A percentile compares a stretch with the other conserved stretches of the same genome.
These are phyloP conservation scores for Hyaloscypha hepaticicola DNA, from an alignment of 495 filamentous ascomycete genomes.

Conservation along the genomic window DNA sequence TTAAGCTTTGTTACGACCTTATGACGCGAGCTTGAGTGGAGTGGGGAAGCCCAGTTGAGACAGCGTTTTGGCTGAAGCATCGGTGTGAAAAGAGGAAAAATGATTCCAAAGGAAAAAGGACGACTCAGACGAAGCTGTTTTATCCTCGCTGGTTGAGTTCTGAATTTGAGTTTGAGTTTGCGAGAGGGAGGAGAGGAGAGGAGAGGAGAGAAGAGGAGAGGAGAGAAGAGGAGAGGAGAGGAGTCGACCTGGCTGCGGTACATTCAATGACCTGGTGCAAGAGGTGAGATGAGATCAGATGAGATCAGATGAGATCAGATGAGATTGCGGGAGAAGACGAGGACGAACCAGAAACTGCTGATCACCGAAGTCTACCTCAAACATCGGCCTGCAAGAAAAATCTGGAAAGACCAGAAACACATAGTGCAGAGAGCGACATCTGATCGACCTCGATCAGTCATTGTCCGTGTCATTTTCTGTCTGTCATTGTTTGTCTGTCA, in stretches of 20 bases:
- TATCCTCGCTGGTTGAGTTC: not conserved
- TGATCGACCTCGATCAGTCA: not conserved
- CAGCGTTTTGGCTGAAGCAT: not conserved
- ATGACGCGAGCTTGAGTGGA: conserved; percentile 7
- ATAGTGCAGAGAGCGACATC: not conserved
- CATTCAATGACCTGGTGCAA: too few relatives aligned
- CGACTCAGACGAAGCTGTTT: not conserved
- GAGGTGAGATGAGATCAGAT: not conserved
- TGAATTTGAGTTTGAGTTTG: not conserved
- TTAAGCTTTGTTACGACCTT: conserved; percentile 18
- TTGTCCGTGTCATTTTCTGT: too few relatives aligned
- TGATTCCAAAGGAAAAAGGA: not conserved
- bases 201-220: not conserved
- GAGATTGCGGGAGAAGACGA: not conserved
- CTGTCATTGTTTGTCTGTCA: not conserved
- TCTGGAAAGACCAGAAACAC: not conserved
- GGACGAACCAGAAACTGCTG: not conserved
- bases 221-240: not conserved
- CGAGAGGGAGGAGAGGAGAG: not conserved
- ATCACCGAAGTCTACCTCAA: not conserved
- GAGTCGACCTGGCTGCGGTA: too few relatives aligned
- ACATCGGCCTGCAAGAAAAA: too few relatives aligned
- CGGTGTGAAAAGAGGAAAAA: not conserved
- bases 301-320: not conserved
- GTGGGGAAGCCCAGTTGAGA: too few relatives aligned